Evolutionary conservation across 345 rosid species (phyloP).

Genomic region (Euphorbia lathyris): DNA sequence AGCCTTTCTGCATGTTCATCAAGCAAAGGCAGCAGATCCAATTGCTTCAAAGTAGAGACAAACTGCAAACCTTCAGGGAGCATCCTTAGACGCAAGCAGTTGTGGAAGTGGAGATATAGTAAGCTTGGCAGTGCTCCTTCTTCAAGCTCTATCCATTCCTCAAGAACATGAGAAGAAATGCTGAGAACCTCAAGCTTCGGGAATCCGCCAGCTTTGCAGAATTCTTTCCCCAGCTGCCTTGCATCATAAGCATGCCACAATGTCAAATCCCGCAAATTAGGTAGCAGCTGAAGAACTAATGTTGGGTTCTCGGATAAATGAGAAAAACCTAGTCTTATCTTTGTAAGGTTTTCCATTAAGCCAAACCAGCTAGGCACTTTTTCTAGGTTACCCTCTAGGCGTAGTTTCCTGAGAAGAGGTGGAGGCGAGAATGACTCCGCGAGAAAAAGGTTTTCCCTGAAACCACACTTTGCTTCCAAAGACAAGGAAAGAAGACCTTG

Average conservation of each 20-base stretch:
- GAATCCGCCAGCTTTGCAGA: conserved; percentile 40
- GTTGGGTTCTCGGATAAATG: conserved; percentile 37
- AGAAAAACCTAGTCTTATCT: conserved; percentile 31
- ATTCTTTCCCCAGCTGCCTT: conserved; percentile 34
- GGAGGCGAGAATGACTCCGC: conserved; percentile 36
- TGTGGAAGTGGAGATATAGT: conserved; percentile 30
- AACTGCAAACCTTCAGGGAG: conserved; percentile 46
- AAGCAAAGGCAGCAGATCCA: conserved; percentile 34
- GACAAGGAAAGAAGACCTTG: conserved; percentile 33
- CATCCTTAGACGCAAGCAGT: conserved; percentile 30
- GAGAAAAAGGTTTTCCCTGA: conserved; percentile 17
- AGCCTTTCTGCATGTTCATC: conserved; percentile 32
- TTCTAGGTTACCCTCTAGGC: conserved; percentile 29
- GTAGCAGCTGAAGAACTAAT: conserved; percentile 32
- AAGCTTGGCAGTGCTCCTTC: conserved; percentile 41
- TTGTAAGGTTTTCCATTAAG: conserved; percentile 29
- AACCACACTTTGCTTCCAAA: conserved; percentile 23
- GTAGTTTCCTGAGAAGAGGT: conserved; percentile 30
- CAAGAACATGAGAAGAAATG: conserved; percentile 34
- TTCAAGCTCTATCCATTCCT: conserved; percentile 41
- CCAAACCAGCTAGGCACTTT: conserved; percentile 35
- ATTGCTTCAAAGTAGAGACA: conserved; percentile 30
- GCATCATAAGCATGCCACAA: conserved; percentile 36
- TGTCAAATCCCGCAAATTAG: conserved; percentile 30
- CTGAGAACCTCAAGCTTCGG: conserved; percentile 37